Evolutionary conservation across 129 eudicot genomes (phyloP).

Genomic region (Tanacetum coccineum): DNA sequence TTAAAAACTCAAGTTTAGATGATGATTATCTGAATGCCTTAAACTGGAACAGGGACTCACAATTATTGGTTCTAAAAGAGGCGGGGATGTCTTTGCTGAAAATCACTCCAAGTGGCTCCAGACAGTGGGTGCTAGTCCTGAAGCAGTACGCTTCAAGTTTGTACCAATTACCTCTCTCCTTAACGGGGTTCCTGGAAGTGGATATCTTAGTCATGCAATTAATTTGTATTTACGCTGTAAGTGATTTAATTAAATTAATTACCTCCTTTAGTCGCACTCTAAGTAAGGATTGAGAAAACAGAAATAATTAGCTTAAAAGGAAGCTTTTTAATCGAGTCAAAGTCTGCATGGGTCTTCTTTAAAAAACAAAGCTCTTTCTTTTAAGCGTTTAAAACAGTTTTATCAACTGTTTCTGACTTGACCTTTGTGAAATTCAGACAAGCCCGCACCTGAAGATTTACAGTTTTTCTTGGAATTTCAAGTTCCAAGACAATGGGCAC

Average conservation of each 20-base stretch:
- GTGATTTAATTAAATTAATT: no score
- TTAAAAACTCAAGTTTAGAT: neutral
- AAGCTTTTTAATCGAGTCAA: no score
- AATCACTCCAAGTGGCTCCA: constrained; percentile 30
- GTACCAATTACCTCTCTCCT: constrained; percentile 32
- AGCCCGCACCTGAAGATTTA: constrained; percentile 23
- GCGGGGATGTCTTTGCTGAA: constrained; percentile 29
- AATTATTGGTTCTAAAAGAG: constrained; percentile 21
- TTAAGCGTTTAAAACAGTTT: no score
- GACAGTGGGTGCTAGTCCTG: constrained; percentile 27
- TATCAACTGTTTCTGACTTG: neutral
- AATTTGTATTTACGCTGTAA: constrained; percentile 29
- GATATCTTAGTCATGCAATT: constrained; percentile 27
- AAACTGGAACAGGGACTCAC: constrained; percentile 27
- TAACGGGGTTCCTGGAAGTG: constrained; percentile 27
- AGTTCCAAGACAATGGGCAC: constrained; percentile 31
- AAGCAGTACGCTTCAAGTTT: constrained; percentile 25
- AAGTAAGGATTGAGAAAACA: no score
- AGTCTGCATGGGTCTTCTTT: neutral
- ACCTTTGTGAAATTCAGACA: neutral
- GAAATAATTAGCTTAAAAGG: no score
- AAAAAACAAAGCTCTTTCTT: no score
- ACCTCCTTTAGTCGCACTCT: constrained; percentile 12
- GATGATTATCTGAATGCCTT: neutral
- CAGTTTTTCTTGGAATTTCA: constrained; percentile 27